Base-by-base conservation (phyloP, 2,329 filamentous ascomycete genomes). In the Diaporthe destruens region DNA sequence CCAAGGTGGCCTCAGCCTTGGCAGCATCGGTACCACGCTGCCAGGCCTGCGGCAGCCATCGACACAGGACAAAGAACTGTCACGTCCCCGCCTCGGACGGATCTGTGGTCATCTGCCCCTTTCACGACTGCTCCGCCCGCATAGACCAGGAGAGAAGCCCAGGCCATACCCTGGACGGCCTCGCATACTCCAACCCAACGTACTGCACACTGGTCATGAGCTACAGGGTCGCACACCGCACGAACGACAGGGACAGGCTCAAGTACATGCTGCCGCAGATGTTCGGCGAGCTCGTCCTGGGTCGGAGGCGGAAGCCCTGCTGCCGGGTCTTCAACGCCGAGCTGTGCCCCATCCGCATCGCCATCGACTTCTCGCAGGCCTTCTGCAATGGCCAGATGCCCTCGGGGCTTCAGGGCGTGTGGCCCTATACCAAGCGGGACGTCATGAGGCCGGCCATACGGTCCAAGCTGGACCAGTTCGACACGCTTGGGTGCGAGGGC, bases 391-490 rank as follows among this genome's bases (percentile, higher is more conserved):
- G 61, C 0, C 12, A 20, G 6, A 66, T 66, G 61, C 63, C 63
- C 6, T 1, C 7, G 0, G 63, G 34, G 3, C 0, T 67, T 34
- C 0, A 36, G 12, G 23, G n/a, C 0, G 16, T 8, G 5, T 67
- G 63, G 63, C 63, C 63, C 42, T 67, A 67, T n/a, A 67, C 47
- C 47, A 67, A 14, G 0, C 20, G 8, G n/a, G 63, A 67, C 42
- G 34, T 49, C 3, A 29, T 3, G 0, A 20, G 36, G 1, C 7
- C 16, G 1, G 20, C 0, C 0, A 59, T 42, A 18, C 0, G 3
- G 3, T 6, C 14, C 6, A 59, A 42, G 36, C 47, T 67, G 8
- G 0, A 12, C 0, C 20, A n/a, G 1, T 67, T 29, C 20, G 63
- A 67, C 63, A 5, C 11, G n/a, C 47, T 54, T 7, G 47, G 63